phyloP scores from a whole-genome alignment of 306 rosid genomes.

The Quercus wislizeni region DNA sequence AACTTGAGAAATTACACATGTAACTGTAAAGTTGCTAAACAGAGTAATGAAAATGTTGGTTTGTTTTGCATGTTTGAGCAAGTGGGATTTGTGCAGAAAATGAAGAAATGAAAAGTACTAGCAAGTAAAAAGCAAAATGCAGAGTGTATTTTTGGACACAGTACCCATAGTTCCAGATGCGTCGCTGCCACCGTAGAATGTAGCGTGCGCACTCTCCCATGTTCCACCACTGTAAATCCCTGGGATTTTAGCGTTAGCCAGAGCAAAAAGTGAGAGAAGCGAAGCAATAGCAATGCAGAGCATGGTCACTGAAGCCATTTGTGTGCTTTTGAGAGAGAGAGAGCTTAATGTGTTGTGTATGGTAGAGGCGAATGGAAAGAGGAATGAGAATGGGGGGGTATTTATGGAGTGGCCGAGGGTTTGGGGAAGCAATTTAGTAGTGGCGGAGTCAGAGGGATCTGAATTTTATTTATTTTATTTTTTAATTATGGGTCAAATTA shows the following conservation, averaged over 20 bases:
- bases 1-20: neutral
- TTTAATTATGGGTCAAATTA: constrained; percentile 4
- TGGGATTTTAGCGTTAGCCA: constrained; percentile 66
- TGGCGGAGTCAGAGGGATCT: neutral
- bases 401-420: constrained; percentile 47
- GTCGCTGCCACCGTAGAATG: constrained; percentile 97
- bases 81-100: neutral
- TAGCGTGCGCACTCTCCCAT: constrained; percentile 89
- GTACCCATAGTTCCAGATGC: constrained; percentile 99
- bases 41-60: neutral
- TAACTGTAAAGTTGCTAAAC: neutral
- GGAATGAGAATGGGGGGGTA: constrained; percentile 55
- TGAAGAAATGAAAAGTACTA: neutral
- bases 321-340: neutral
- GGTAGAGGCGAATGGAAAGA: constrained; percentile 37
- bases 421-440: neutral
- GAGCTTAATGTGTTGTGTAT: neutral
- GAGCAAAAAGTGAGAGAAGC: constrained; percentile 35
- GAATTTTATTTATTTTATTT: no score
- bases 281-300: constrained; percentile 53
- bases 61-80: no score
- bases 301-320: constrained; percentile 48
- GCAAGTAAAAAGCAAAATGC: neutral
- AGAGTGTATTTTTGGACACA: neutral
- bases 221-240: constrained; percentile 68